These are phyloP conservation scores for Penicillium paradoxum DNA, from an alignment of 495 filamentous ascomycete genomes.

Conservation along the genomic window DNA sequence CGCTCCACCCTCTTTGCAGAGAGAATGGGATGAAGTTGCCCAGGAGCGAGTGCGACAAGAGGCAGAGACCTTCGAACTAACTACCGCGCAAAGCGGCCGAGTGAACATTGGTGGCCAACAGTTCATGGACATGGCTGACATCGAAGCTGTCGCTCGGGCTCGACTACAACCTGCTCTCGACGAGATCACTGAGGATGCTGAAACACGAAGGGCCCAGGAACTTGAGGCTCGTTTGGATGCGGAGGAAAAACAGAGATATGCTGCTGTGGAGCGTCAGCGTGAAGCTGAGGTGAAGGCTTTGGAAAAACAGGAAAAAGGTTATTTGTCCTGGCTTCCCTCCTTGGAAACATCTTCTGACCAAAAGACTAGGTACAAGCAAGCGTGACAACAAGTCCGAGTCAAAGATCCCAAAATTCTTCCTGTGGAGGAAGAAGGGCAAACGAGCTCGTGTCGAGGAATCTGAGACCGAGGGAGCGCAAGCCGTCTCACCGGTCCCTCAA, in stretches of 20 bases:
- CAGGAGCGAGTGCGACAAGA: constrained; percentile 57
- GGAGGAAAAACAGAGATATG: constrained; percentile 43
- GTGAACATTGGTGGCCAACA: constrained; percentile 78
- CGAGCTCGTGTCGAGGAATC: constrained; percentile 12
- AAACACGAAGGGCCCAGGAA: constrained; percentile 58
- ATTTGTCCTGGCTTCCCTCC: constrained; percentile 10
- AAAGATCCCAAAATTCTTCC: constrained; percentile 26
- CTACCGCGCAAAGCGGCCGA: constrained; percentile 52
- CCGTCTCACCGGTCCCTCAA: not conserved
- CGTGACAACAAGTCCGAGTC: constrained; percentile 17
- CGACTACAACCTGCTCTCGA: constrained; percentile 88
- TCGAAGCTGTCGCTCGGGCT: constrained; percentile 73
- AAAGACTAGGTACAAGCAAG: constrained; percentile 50
- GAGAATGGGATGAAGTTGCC: constrained; percentile 76
- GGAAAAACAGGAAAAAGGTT: constrained; percentile 49
- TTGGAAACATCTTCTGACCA: constrained; percentile 17
- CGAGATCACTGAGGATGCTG: constrained; percentile 74
- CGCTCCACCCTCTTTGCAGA: constrained; percentile 60
- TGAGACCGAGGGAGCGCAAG: constrained; percentile 5
- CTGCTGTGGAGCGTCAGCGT: constrained; percentile 47
- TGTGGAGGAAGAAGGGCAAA: constrained; percentile 30
- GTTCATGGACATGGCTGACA: constrained; percentile 70
- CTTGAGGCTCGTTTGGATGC: constrained; percentile 52
- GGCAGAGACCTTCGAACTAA: constrained; percentile 56
- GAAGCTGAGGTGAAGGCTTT: constrained; percentile 50